A percentile compares a stretch with the other conserved stretches of the same genome.
These are phyloP conservation scores for Fusarium sp. DNA, from an alignment of 2,329 filamentous ascomycete genomes.

Conservation along the genomic window DNA sequence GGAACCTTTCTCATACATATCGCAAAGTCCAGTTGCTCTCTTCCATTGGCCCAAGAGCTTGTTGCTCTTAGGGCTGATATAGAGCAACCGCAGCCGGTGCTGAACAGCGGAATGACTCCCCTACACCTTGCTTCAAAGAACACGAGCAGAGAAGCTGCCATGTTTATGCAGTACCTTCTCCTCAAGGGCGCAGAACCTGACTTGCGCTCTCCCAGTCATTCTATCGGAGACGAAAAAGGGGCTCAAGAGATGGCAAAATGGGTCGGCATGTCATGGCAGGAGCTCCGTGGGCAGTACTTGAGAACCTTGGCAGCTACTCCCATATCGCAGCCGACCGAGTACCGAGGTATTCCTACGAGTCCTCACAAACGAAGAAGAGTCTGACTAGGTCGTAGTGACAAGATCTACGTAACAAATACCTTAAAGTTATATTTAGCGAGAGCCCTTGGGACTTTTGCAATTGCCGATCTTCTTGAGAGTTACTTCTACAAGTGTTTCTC, in stretches of 20 bases:
- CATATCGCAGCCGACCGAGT: no score
- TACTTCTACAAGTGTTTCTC: no score
- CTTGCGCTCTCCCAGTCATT: background rate
- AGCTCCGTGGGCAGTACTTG: background rate
- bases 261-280: background rate
- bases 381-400: no score
- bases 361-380: no score
- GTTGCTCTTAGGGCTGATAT: background rate
- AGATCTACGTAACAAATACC: no score
- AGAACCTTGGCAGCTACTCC: no score
- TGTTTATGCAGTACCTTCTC: background rate
- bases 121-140: background rate
- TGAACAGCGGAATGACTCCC: background rate
- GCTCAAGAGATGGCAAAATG: background rate
- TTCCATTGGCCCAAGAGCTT: background rate
- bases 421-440: no score
- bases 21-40: background rate
- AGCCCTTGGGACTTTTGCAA: no score
- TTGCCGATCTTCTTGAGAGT: no score
- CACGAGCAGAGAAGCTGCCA: background rate
- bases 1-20: background rate
- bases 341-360: no score
- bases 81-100: background rate
- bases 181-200: background rate
- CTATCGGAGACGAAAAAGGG: background rate